phyloP scores from a whole-genome alignment of 805 yeast species.

The Candida krabiensis region DNA sequence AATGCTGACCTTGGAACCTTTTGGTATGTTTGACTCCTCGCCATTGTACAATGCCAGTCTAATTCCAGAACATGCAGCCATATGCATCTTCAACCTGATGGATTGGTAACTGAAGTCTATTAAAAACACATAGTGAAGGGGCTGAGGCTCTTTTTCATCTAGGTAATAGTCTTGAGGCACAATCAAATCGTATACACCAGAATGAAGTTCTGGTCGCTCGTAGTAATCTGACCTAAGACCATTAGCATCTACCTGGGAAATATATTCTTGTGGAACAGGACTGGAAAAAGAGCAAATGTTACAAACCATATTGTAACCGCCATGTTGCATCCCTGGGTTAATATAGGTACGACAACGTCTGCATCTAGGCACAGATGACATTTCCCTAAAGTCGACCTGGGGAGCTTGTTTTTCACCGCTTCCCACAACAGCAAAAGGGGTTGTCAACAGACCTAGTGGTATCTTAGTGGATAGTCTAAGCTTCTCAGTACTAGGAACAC shows the following conservation, averaged over 20 bases:
- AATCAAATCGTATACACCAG: conserved; percentile 81
- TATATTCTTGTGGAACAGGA: conserved; percentile 65
- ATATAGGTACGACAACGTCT: conserved; percentile 87
- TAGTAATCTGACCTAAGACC: conserved; percentile 64
- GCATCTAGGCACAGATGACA: conserved; percentile 82
- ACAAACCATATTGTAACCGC: conserved; percentile 69
- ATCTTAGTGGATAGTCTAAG: conserved; percentile 67
- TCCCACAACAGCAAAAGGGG: conserved; percentile 74
- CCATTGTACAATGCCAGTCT: conserved; percentile 49
- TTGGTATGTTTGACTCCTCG: conserved; percentile 31
- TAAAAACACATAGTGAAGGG: conserved; percentile 69
- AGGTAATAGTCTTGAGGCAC: conserved; percentile 75
- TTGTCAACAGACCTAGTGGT: conserved; percentile 77
- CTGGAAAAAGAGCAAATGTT: conserved; percentile 84
- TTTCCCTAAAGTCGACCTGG: conserved; percentile 55
- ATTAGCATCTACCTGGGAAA: conserved; percentile 57
- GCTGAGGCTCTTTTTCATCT: conserved; percentile 37
- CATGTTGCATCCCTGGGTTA: conserved; percentile 77
- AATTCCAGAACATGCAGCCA: conserved; percentile 68
- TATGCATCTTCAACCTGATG: conserved; percentile 57
- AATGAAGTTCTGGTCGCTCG: conserved; percentile 71
- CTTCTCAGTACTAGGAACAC: conserved; percentile 73
- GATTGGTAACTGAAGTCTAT: conserved; percentile 68
- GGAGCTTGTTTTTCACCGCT: conserved; percentile 62
- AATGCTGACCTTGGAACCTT: conserved; percentile 60